A percentile compares a stretch with the other conserved stretches of the same genome.
These are phyloP conservation scores for Kodamaea plutei DNA, from an alignment of 1,139 yeast genomes.

Conservation along the genomic window DNA sequence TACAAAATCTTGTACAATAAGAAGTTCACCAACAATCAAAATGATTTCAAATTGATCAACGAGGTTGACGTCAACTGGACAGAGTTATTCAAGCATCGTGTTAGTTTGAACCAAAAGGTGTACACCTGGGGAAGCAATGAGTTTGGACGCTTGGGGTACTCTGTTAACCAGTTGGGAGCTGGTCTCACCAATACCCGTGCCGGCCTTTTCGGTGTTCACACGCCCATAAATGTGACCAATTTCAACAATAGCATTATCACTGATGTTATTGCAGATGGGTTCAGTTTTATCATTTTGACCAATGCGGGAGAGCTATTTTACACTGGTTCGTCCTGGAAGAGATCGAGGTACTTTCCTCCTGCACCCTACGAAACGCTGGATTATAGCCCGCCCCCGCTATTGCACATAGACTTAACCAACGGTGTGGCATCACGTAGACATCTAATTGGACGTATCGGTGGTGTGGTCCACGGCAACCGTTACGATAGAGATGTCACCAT, in stretches of 20 bases:
- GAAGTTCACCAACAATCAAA: constrained; percentile 42
- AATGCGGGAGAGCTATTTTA: constrained; percentile 49
- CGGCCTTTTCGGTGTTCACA: constrained; percentile 33
- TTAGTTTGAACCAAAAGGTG: constrained; percentile 36
- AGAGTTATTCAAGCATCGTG: constrained; percentile 42
- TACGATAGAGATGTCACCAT: constrained; percentile 9
- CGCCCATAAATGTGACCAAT: constrained; percentile 36
- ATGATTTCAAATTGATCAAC: constrained; percentile 14
- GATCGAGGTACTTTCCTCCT: constrained; percentile 25
- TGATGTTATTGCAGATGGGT: constrained; percentile 66
- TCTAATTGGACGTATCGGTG: constrained; percentile 9
- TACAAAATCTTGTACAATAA: constrained; percentile 49
- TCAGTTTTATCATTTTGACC: constrained; percentile 58
- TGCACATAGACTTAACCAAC: not conserved
- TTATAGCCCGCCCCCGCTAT: constrained; percentile 11
- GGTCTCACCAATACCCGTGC: constrained; percentile 2
- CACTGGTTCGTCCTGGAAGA: constrained; percentile 52
- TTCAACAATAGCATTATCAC: constrained; percentile 38
- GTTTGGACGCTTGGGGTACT: constrained; percentile 57
- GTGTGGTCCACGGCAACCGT: constrained; percentile 3
- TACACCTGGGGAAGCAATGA: constrained; percentile 62
- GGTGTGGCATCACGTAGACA: constrained; percentile 15
- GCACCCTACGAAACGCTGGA: constrained; percentile 19
- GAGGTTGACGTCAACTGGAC: constrained; percentile 45
- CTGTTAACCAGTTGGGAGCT: constrained; percentile 16